These are phyloP conservation scores for Apophysomyces ossiformis DNA, from an alignment of 371 early-diverging fungal species.

Conservation along the genomic window DNA sequence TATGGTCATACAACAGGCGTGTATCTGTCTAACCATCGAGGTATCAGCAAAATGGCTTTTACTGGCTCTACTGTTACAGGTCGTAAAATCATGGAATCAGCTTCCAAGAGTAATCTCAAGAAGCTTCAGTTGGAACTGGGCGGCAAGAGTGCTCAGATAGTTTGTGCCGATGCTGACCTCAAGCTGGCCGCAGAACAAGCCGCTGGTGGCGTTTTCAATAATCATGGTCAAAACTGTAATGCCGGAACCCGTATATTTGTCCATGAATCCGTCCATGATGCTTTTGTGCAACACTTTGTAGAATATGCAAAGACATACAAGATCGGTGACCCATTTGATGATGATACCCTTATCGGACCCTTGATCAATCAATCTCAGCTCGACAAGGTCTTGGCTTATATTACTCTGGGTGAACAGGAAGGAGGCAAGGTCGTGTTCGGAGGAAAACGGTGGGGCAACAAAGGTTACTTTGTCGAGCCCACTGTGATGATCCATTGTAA, in stretches of 20 bases:
- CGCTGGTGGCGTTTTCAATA: constrained; percentile 74
- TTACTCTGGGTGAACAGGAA: constrained; percentile 61
- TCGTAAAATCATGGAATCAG: constrained; percentile 69
- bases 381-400: constrained; percentile 69
- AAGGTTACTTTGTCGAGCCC: constrained; percentile 83
- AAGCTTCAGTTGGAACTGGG: constrained; percentile 87
- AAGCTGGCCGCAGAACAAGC: constrained; percentile 77
- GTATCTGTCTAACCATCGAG: constrained; percentile 32
- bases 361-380: constrained; percentile 79
- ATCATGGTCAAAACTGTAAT: constrained; percentile 89
- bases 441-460: constrained; percentile 67
- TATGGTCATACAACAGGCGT: constrained; percentile 45
- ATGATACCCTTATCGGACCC: constrained; percentile 71
- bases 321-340: constrained; percentile 66
- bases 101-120: constrained; percentile 75
- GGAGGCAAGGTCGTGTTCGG: constrained; percentile 69
- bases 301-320: constrained; percentile 60
- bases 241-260: constrained; percentile 87
- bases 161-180: constrained; percentile 85
- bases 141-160: constrained; percentile 89
- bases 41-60: constrained; percentile 48
- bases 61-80: constrained; percentile 80
- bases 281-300: constrained; percentile 71
- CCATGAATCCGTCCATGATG: constrained; percentile 77
- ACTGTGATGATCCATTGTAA: constrained; percentile 76